phyloP scores from a whole-genome alignment of 2,329 filamentous ascomycete species.

The Rutstroemia sp. region DNA sequence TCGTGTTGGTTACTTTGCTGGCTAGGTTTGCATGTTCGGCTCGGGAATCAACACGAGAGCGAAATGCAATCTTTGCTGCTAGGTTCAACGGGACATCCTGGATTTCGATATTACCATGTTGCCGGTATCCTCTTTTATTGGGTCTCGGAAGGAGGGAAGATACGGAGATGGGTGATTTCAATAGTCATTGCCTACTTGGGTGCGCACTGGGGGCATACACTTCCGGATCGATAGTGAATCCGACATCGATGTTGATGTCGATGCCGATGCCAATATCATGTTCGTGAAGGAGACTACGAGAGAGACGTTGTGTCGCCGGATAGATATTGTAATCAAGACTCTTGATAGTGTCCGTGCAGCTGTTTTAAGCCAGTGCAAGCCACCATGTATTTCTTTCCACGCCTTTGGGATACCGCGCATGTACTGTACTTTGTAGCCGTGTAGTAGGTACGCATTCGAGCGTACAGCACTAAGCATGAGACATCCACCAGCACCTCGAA shows the following conservation, averaged over 20 bases:
- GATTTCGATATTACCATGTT: constrained; percentile 3
- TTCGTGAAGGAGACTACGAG: too few species aligned
- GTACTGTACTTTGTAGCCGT: neutral
- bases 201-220: neutral
- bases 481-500: neutral
- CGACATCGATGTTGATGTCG: neutral
- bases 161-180: neutral
- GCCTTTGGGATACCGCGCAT: too few species aligned
- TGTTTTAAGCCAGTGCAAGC: too few species aligned
- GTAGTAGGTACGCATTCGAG: neutral
- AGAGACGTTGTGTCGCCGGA: too few species aligned
- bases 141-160: neutral
- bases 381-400: neutral
- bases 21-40: neutral
- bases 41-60: neutral
- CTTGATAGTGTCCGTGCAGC: too few species aligned
- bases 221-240: neutral
- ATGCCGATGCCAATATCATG: neutral
- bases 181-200: neutral
- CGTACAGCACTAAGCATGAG: neutral
- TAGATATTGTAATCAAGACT: too few species aligned
- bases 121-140: constrained; percentile 2
- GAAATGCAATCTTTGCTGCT: neutral
- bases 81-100: neutral
- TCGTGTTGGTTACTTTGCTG: neutral